Base-by-base conservation (phyloP, 1,139 yeast species). In the Blastobotrys aristatus region DNA sequence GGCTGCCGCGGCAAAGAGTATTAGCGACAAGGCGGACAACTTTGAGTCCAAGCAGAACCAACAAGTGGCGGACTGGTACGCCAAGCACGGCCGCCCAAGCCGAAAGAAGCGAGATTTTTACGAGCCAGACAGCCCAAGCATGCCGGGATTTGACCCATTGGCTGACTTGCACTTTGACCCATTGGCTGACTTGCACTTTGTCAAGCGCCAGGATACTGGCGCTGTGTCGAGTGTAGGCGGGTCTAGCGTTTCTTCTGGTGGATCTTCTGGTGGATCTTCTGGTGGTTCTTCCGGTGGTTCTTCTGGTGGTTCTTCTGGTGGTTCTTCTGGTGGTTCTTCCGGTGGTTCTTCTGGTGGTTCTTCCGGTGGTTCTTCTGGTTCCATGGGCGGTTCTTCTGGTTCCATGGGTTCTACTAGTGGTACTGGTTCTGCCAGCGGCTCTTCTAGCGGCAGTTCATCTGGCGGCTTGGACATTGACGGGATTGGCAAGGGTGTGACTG, bases 361-460 rank as follows among this genome's bases (percentile, higher is more conserved):
- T 11, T n/a, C 31, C 11, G 31, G n/a, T 11, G 31, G 31, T 27
- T 11, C 31, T 27, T n/a, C 31, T 11, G 31, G n/a, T 11, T 27
- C 31, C 11, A n/a, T n/a, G n/a, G n/a, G 31, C n/a, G 31, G 31
- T 11, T 11, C 31, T 27, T n/a, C 31, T 11, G 31, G 31, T 4
- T 17, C 14, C 14, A 17, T 6, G 4, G 6, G 17, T 6, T 16
- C 33, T 4, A 30, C 14, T 30, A 17, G 33, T 30, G 33, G 14
- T 30, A 30, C 33, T 30, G 33, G 33, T 30, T 14, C 17, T 30
- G 33, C 17, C 17, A 17, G 17, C 17, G 30, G 31, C 20, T 26
- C 40, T n/a, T 21, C 40, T 36, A 26, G 40, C 16, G 40, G 40
- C 18, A 30, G 40, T 37, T 17, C 40, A 17, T 10, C 7, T 22